A percentile compares a stretch with the other conserved stretches of the same genome.
Evolutionary conservation across 225 moss, liverwort and hornwort genomes (phyloP).

Genomic region (Pseudisothecium myosuroides): DNA sequence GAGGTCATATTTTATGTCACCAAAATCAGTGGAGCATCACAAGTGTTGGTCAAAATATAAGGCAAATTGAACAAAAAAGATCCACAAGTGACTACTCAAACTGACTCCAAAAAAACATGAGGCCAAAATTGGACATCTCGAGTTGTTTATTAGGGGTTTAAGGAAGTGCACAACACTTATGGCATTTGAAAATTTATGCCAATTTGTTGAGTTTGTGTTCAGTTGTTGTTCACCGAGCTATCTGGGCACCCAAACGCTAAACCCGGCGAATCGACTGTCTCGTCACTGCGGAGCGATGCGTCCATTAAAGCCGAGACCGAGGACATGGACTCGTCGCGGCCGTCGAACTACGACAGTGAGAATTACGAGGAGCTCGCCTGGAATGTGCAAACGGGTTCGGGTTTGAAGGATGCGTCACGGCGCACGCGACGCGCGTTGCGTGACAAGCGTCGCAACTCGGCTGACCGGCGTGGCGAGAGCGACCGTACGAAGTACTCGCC

Average conservation of each 20-base stretch:
- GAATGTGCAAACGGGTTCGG: background rate
- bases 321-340: background rate
- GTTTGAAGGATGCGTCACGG: background rate
- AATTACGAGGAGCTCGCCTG: background rate
- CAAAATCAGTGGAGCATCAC: background rate
- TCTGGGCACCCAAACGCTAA: background rate
- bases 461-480: background rate
- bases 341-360: constrained; percentile 6
- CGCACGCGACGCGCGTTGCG: background rate
- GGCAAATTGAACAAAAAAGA: too few species aligned
- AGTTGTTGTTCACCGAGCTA: constrained; percentile 4
- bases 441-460: constrained; percentile 2
- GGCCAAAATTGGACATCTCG: background rate
- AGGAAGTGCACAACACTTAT: background rate
- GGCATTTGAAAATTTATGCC: background rate
- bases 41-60: background rate
- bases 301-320: constrained; percentile 4
- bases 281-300: background rate
- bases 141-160: background rate
- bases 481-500: background rate
- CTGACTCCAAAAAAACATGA: background rate
- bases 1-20: background rate
- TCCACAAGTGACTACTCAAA: background rate
- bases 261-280: background rate
- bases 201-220: background rate